Percentiles rank a stretch among this genome's conserved stretches.
Conservation (phyloP, 208 protist genomes). For the Giardia duodenalis region DNA sequence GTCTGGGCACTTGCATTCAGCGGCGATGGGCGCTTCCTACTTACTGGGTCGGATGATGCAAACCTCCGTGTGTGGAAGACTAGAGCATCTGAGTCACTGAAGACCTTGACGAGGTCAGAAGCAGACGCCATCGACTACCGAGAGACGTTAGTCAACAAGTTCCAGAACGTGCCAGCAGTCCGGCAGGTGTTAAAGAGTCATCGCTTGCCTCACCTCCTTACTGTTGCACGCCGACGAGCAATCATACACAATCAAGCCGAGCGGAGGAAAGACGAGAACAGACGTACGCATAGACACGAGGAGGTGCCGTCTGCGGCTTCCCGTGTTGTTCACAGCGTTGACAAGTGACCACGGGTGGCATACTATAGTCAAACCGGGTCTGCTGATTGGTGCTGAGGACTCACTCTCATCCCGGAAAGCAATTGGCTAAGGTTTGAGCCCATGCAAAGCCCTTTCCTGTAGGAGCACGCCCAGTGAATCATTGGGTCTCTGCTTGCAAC, state of each 20-base stretch:
- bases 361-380: too few relatives aligned
- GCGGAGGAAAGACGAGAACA: not conserved
- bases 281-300: not conserved
- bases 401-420: too few relatives aligned
- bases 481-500: too few relatives aligned
- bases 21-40: not conserved
- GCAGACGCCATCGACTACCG: not conserved
- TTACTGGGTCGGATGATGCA: conserved; percentile 2
- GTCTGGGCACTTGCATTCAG: not conserved
- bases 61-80: not conserved
- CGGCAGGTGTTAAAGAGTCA: not conserved
- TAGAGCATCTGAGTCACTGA: not conserved
- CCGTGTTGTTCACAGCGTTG: not conserved
- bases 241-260: not conserved
- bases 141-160: not conserved
- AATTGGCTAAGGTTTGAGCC: too few relatives aligned
- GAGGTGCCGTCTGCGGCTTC: not conserved
- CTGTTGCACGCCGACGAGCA: not conserved
- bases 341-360: too few relatives aligned
- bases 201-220: not conserved
- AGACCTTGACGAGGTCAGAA: not conserved
- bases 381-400: too few relatives aligned
- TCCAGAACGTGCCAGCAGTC: conserved; percentile 3
- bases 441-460: too few relatives aligned
- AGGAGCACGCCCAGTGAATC: too few relatives aligned